Base-by-base conservation (phyloP, 805 yeast genomes). In the Yarrowia sp. region DNA sequence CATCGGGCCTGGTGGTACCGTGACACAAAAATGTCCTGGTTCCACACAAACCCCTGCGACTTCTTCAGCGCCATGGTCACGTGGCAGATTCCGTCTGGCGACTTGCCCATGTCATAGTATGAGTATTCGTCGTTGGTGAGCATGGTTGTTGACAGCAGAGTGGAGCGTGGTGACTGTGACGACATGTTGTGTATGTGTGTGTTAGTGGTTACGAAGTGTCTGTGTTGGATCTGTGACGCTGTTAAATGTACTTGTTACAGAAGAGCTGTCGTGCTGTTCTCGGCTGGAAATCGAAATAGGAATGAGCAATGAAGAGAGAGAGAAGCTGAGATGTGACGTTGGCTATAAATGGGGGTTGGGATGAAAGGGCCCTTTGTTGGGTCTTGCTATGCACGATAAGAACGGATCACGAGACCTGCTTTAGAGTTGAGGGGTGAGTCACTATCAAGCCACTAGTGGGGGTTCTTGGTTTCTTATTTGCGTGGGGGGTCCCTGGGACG, bases 41-140 rank as follows among this genome's bases (percentile, higher is more conserved):
- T 74, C 76, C 76, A 74, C 64, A 66, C 70, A 46, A 74, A 74
- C 19, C 76, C 76, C 67, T 74, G 76, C 7, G 74, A 66, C 58
- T 73, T 73, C 46, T 69, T 70, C 19, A 74, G 46, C 19, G 66
- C 66, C 55, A 61, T 47, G 46, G 66, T 61, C 33, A 46, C 53
- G 20, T 42, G 42, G 20, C 43, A 33, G 38, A 46, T 39, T 7
- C 66, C 66, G 20, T 61, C 66, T 14, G 66, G 66, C 20, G 66
- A 61, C 43, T 46, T 47, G 39, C 66, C 66, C 66, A 61, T 61
- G 46, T 61, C 66, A 17, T 61, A 61, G 38, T 42, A 61, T 24
- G 66, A 46, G 66, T 61, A 47, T 13, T 61, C 66, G 14, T 61
- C 55, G 44, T 61, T 61, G 20, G 43, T 61, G 36, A 61, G 55